Percentiles rank a stretch among this genome's conserved stretches.
These are phyloP conservation scores for Xylaria arbuscula DNA, from an alignment of 2,329 filamentous ascomycete species.

Conservation along the genomic window DNA sequence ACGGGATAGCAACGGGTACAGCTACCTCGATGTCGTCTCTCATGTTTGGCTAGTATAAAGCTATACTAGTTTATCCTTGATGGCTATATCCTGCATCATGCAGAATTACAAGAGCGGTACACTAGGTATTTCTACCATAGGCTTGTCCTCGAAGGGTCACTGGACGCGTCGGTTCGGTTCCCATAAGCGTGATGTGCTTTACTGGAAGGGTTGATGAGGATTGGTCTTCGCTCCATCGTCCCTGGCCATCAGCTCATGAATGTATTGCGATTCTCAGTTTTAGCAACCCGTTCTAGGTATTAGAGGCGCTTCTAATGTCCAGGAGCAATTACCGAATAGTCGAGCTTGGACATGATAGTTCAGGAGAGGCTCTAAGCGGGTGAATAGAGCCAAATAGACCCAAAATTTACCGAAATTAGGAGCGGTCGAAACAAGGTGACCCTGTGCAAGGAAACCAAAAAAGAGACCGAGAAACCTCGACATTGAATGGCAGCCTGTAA, in stretches of 20 bases:
- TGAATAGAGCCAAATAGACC: constrained; percentile 40
- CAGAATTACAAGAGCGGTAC: constrained; percentile 40
- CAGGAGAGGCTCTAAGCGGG: constrained; percentile 28
- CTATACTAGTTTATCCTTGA: constrained; percentile 10
- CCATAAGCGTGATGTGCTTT: constrained; percentile 32
- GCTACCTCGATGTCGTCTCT: constrained; percentile 19
- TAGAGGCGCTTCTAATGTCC: constrained; percentile 41
- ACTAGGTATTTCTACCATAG: constrained; percentile 28
- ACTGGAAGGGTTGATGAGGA: constrained; percentile 35
- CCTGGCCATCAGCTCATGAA: constrained; percentile 34
- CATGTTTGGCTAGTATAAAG: constrained; percentile 21
- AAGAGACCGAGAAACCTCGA: constrained; percentile 40
- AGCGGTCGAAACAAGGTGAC: constrained; percentile 40
- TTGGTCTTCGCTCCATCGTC: constrained; percentile 32
- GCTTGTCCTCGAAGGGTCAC: constrained; percentile 28
- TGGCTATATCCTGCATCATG: constrained; percentile 27
- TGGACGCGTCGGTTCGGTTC: constrained; percentile 31
- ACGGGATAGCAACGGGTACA: constrained; percentile 26
- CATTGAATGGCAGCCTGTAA: constrained; percentile 48
- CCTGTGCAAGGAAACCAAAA: constrained; percentile 39
- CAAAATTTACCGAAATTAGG: constrained; percentile 43
- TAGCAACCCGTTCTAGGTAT: constrained; percentile 36
- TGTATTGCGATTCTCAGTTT: constrained; percentile 35
- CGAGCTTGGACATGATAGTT: constrained; percentile 39
- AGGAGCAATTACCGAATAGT: constrained; percentile 33